These are phyloP conservation scores for Tetradesmus lagerheimii DNA, from an alignment of 139 green algal genomes.

Conservation along the genomic window DNA sequence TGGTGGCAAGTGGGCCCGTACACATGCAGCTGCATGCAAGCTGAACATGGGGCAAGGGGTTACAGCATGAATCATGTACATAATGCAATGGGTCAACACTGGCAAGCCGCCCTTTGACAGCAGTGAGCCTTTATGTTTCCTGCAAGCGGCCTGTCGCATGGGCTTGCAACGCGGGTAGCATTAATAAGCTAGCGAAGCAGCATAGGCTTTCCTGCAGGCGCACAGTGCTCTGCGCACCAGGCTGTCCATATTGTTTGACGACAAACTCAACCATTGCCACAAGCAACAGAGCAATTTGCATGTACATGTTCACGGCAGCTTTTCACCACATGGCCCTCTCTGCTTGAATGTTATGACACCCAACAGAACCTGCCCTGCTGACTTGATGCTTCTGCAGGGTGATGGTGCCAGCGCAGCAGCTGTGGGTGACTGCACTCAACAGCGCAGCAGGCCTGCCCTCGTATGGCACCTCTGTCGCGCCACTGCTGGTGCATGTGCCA, in stretches of 20 bases:
- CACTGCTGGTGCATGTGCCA: conserved; percentile 9
- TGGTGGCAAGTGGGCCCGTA: not conserved
- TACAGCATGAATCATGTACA: not conserved
- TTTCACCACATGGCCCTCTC: too few relatives aligned
- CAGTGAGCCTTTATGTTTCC: not conserved
- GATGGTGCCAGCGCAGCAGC: conserved; percentile 24
- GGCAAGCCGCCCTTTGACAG: too few relatives aligned
- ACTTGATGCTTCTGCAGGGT: not conserved
- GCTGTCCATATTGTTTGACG: too few relatives aligned
- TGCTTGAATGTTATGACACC: too few relatives aligned
- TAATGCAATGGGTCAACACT: too few relatives aligned
- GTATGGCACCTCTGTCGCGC: not conserved
- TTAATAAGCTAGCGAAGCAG: not conserved
- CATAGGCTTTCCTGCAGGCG: not conserved
- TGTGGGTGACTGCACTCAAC: conserved; percentile 32
- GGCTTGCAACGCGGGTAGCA: too few relatives aligned
- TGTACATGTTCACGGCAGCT: too few relatives aligned
- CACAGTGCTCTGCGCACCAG: too few relatives aligned
- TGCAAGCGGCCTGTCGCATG: not conserved
- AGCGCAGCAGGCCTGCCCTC: not conserved
- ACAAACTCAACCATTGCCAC: too few relatives aligned
- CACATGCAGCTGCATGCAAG: not conserved
- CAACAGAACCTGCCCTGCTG: too few relatives aligned
- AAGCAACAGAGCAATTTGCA: too few relatives aligned
- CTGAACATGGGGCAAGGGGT: not conserved